Evolutionary conservation across 1,139 yeast species (phyloP).

Genomic region (Yamadazyma atlantica): DNA sequence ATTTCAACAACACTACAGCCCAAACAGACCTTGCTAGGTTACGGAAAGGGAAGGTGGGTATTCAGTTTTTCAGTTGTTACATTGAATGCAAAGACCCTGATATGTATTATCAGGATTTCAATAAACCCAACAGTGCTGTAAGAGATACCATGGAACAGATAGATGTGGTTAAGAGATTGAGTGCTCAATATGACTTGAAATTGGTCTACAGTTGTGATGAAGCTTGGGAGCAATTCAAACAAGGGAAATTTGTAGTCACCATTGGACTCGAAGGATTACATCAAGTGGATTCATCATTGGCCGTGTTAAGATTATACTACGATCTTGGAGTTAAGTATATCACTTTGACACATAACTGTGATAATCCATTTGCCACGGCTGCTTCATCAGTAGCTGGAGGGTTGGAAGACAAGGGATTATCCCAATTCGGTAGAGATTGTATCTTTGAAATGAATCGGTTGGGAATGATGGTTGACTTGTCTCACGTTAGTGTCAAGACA

Average conservation of each 20-base stretch:
- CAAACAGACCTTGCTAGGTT: constrained; percentile 43
- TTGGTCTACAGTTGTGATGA: constrained; percentile 40
- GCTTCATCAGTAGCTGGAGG: constrained; percentile 48
- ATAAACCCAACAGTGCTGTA: constrained; percentile 39
- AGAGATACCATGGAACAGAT: constrained; percentile 55
- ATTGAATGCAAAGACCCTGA: constrained; percentile 44
- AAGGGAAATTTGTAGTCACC: constrained; percentile 41
- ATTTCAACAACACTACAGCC: constrained; percentile 32
- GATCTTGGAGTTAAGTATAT: constrained; percentile 54
- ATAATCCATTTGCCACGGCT: constrained; percentile 56
- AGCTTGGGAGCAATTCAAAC: constrained; percentile 33
- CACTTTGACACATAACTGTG: constrained; percentile 55
- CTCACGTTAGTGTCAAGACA: constrained; percentile 53
- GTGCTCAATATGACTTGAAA: constrained; percentile 35
- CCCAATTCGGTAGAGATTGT: constrained; percentile 40
- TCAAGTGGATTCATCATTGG: constrained; percentile 49
- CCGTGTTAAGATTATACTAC: constrained; percentile 46
- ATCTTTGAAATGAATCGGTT: constrained; percentile 49
- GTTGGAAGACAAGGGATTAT: constrained; percentile 43
- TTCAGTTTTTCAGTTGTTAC: constrained; percentile 48
- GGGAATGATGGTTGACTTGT: constrained; percentile 54
- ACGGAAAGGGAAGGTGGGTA: constrained; percentile 39
- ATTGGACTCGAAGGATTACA: constrained; percentile 56
- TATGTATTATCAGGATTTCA: constrained; percentile 38
- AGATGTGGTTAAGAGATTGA: constrained; percentile 47